Conservation (phyloP, 2,329 filamentous ascomycete species). For the Colletotrichum graminicola region DNA sequence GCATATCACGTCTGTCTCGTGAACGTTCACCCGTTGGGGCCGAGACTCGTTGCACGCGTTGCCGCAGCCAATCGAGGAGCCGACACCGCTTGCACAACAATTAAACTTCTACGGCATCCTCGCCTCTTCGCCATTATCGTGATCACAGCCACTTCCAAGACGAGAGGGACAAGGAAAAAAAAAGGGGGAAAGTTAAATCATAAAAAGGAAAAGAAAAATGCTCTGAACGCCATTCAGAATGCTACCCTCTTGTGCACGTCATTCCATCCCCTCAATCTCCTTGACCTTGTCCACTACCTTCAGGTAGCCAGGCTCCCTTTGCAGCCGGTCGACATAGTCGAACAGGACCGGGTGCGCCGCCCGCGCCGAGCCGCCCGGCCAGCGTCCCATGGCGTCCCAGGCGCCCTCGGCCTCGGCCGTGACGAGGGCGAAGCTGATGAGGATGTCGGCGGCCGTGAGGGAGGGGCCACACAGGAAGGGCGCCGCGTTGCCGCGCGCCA, state of each 20-base stretch:
- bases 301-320: constrained; percentile 61
- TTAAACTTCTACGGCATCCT: background rate
- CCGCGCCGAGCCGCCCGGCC: constrained; percentile 55
- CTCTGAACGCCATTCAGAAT: background rate
- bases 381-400: constrained; percentile 57
- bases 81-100: background rate
- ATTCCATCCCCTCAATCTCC: constrained; percentile 57
- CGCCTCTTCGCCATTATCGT: background rate
- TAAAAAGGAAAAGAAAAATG: background rate
- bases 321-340: constrained; percentile 61
- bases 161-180: too few relatives aligned
- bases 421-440: constrained; percentile 66
- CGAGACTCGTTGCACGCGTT: background rate
- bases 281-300: constrained; percentile 61
- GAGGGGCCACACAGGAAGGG: constrained; percentile 62
- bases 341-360: constrained; percentile 58
- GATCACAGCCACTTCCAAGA: background rate
- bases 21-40: background rate
- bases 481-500: constrained; percentile 49
- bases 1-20: background rate
- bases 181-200: background rate
- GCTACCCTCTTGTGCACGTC: background rate
- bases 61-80: background rate
- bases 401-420: constrained; percentile 51
- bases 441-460: constrained; percentile 65